These are phyloP conservation scores for Candida tibetensis DNA, from an alignment of 805 yeast genomes.

Conservation along the genomic window DNA sequence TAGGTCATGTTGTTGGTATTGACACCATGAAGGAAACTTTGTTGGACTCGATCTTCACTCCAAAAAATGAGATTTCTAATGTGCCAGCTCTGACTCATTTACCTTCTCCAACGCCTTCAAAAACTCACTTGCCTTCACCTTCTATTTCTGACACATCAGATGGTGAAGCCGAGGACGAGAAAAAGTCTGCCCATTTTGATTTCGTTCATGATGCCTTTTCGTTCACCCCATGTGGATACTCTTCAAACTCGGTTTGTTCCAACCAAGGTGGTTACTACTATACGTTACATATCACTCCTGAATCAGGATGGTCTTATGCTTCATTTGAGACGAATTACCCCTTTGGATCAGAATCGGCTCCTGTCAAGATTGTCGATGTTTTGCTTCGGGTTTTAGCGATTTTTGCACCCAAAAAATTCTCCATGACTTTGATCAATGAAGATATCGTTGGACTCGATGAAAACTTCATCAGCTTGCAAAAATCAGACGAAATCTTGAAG, in stretches of 20 bases:
- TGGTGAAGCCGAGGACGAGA: slow-evolving; percentile 6
- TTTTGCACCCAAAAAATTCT: slow-evolving; percentile 75
- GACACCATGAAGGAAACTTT: slow-evolving; percentile 62
- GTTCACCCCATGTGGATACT: slow-evolving; percentile 92
- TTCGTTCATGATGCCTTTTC: slow-evolving; percentile 82
- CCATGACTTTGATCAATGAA: slow-evolving; percentile 41
- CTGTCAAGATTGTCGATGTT: slow-evolving; percentile 51
- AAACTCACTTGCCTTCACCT: slow-evolving; percentile 21
- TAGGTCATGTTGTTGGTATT: slow-evolving; percentile 78
- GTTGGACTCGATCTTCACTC: slow-evolving; percentile 49
- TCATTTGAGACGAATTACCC: slow-evolving; percentile 89
- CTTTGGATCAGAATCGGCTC: slow-evolving; percentile 29
- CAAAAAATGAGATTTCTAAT: slow-evolving; percentile 7
- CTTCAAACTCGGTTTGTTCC: slow-evolving; percentile 76
- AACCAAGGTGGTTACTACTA: slow-evolving; percentile 51
- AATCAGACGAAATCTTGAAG: slow-evolving; percentile 29
- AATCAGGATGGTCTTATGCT: slow-evolving; percentile 91
- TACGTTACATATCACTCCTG: slow-evolving; percentile 94
- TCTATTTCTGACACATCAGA: neutral
- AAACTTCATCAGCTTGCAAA: slow-evolving; percentile 12
- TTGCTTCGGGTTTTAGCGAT: slow-evolving; percentile 57
- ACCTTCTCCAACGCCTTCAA: slow-evolving; percentile 34
- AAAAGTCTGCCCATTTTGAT: slow-evolving; percentile 8
- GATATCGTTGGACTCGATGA: slow-evolving; percentile 10
- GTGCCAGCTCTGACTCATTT: slow-evolving; percentile 20